Conservation (phyloP, 2,329 filamentous ascomycete genomes). For the Penicillium hordei region DNA sequence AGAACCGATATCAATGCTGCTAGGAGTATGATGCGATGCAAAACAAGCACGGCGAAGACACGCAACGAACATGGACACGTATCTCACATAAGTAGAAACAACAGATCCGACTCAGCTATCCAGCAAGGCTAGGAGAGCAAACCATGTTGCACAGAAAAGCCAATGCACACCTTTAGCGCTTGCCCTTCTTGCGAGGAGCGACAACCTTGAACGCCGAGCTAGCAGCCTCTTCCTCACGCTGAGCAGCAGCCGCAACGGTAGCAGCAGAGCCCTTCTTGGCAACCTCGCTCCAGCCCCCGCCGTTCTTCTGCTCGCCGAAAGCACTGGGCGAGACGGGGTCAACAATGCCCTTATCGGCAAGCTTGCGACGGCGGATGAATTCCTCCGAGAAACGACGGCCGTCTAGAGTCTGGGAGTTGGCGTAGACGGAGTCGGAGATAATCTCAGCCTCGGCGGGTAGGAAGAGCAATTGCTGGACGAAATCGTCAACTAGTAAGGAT, state of each 20-base stretch:
- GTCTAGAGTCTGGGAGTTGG: conserved; percentile 83
- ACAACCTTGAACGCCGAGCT: conserved; percentile 82
- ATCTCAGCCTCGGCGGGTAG: conserved; percentile 76
- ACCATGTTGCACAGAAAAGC: conserved; percentile 14
- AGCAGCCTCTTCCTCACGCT: conserved; percentile 49
- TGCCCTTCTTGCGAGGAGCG: conserved; percentile 82
- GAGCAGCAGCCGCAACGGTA: conserved; percentile 36
- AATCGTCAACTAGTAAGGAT: conserved; percentile 65
- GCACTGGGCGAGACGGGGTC: conserved; percentile 60
- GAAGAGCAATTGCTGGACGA: conserved; percentile 71
- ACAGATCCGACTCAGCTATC: conserved; percentile 1
- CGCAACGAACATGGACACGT: neutral
- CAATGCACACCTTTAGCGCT: conserved; percentile 57
- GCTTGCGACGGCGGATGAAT: conserved; percentile 87
- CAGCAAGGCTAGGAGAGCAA: neutral
- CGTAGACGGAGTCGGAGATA: conserved; percentile 88
- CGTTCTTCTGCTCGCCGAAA: conserved; percentile 50
- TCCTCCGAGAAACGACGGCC: conserved; percentile 91
- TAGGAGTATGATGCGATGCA: neutral
- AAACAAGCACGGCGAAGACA: neutral
- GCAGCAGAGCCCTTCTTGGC: conserved; percentile 76
- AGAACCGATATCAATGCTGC: neutral
- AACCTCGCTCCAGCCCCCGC: conserved; percentile 90
- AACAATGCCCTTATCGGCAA: conserved; percentile 87
- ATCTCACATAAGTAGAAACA: conserved; percentile 6